phyloP scores from a whole-genome alignment of 2,329 filamentous ascomycete species.

The Leptodontidium sp. region DNA sequence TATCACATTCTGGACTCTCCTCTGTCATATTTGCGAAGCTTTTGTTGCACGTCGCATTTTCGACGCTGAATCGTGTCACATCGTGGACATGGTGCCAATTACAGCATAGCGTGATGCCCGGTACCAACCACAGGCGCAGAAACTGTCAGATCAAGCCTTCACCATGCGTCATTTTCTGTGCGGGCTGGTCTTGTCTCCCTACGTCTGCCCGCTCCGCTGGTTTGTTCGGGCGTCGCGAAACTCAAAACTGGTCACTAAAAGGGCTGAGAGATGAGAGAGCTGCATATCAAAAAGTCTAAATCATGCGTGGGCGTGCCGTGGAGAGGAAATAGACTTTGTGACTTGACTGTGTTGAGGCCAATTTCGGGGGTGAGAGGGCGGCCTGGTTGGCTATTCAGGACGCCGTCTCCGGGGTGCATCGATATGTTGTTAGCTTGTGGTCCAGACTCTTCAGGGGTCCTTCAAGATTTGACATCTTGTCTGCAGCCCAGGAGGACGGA shows the following conservation, averaged over 20 bases:
- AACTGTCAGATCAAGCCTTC: constrained; percentile 7
- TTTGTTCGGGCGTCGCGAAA: neutral
- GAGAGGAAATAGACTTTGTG: constrained; percentile 10
- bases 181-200: neutral
- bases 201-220: neutral
- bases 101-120: neutral
- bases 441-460: constrained; percentile 6
- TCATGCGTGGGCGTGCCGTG: neutral
- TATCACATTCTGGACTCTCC: constrained; percentile 7
- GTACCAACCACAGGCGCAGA: constrained; percentile 13
- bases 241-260: neutral
- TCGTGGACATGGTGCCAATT: neutral
- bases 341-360: neutral
- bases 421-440: neutral
- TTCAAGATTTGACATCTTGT: neutral
- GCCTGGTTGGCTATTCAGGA: constrained; percentile 2
- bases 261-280: neutral
- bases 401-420: neutral
- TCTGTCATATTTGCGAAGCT: neutral
- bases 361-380: neutral
- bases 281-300: constrained; percentile 7
- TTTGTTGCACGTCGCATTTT: constrained; percentile 23
- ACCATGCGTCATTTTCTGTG: constrained; percentile 6
- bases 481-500: neutral
- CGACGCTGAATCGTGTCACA: constrained; percentile 18